These are phyloP conservation scores for Elymus sibiricus DNA, from an alignment of 176 grass and related monocot genomes.

Conservation along the genomic window DNA sequence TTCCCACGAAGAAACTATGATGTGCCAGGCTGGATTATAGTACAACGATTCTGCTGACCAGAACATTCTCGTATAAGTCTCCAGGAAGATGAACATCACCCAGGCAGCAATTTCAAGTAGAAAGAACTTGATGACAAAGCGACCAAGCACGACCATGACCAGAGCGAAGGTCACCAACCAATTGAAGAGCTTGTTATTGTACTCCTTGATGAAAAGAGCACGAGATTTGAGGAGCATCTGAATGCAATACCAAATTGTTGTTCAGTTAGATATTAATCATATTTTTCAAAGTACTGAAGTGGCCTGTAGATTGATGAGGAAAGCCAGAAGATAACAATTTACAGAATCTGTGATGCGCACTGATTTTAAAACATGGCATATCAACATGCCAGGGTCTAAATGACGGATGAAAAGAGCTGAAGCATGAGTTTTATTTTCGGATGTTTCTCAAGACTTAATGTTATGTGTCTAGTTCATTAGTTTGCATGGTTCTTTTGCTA, in stretches of 20 bases:
- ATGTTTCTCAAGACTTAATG: not conserved
- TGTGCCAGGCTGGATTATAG: constrained; percentile 94
- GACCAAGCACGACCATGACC: constrained; percentile 82
- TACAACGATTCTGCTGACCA: constrained; percentile 89
- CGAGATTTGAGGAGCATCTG: constrained; percentile 88
- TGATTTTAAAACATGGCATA: not conserved
- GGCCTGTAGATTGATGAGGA: not conserved
- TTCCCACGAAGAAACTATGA: constrained; percentile 95
- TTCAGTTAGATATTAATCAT: constrained; percentile 2
- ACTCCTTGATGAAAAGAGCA: constrained; percentile 97
- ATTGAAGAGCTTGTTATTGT: constrained; percentile 93
- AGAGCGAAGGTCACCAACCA: constrained; percentile 93
- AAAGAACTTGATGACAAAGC: constrained; percentile 96
- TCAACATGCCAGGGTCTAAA: not conserved
- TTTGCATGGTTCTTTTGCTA: not conserved
- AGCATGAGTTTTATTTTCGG: not conserved
- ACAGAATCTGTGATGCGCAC: not conserved
- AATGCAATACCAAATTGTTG: constrained; percentile 2
- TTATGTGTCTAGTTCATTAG: not conserved
- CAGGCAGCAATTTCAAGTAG: constrained; percentile 85
- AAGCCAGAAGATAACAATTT: not conserved
- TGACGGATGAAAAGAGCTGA: not conserved
- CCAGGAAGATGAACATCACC: constrained; percentile 98
- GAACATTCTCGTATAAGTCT: constrained; percentile 96
- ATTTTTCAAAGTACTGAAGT: not conserved